Conservation (phyloP, 2,329 filamentous ascomycete genomes). For the Lachnellula arida region DNA sequence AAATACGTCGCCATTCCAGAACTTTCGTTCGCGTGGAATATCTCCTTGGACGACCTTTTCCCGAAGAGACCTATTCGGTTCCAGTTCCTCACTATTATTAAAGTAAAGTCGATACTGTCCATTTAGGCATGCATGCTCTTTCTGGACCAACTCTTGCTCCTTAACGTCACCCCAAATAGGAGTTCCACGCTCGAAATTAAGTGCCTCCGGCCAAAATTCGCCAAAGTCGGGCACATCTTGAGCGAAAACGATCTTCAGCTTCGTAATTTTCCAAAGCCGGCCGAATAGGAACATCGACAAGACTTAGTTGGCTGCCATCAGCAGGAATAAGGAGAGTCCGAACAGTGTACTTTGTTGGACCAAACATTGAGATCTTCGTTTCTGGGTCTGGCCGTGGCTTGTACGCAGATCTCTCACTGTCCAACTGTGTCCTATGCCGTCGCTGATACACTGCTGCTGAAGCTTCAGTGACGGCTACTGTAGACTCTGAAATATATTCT, state of each 20-base stretch:
- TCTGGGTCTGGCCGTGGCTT: background rate
- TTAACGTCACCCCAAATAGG: background rate
- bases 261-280: background rate
- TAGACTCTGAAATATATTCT: conserved; percentile 1
- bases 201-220: conserved; percentile 1
- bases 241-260: background rate
- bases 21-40: background rate
- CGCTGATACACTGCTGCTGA: background rate
- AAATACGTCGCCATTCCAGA: background rate
- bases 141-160: background rate
- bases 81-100: background rate
- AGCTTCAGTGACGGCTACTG: conserved; percentile 1
- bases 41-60: background rate
- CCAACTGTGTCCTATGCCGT: background rate
- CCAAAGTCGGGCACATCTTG: conserved; percentile 1
- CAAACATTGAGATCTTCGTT: background rate
- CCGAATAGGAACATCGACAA: background rate
- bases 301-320: background rate
- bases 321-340: background rate
- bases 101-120: conserved; percentile 1
- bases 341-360: background rate
- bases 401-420: background rate
- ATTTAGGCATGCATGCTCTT: background rate
- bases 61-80: conserved; percentile 1
- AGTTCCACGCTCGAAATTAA: conserved; percentile 4